Percentiles rank a stretch among this genome's conserved stretches.
Evolutionary conservation across 2,329 filamentous ascomycete genomes (phyloP).

Genomic region (Fusarium denticulatum): DNA sequence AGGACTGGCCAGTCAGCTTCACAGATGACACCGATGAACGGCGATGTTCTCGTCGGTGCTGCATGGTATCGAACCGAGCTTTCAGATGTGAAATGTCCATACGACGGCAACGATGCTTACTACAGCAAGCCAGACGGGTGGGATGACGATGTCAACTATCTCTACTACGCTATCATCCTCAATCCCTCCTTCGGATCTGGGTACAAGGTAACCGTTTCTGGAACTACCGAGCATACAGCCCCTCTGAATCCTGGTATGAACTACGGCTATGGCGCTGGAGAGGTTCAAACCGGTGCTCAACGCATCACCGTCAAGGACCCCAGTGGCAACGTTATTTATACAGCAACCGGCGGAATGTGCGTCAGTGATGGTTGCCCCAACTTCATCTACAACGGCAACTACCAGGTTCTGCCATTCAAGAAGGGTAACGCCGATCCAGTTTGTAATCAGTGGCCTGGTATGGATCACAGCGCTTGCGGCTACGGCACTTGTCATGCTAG

Average conservation of each 20-base stretch:
- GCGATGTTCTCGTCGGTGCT: neutral
- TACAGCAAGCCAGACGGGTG: neutral
- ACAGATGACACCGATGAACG: neutral
- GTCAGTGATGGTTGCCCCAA: neutral
- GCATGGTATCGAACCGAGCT: neutral
- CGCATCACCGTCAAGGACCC: neutral
- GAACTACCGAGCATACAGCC: neutral
- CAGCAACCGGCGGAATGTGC: neutral
- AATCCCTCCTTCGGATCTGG: neutral
- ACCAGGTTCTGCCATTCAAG: neutral
- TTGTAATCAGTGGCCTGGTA: neutral
- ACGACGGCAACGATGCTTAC: neutral
- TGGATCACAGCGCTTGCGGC: neutral
- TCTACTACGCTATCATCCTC: neutral
- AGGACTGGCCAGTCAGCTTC: neutral
- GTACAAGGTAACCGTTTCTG: neutral
- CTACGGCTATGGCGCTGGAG: neutral
- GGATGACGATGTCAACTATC: neutral
- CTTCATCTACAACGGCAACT: neutral
- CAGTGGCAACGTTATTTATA: neutral
- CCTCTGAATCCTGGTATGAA: neutral
- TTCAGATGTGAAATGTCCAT: neutral
- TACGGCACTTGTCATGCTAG: neutral
- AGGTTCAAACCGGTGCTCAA: neutral
- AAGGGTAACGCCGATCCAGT: neutral